Percentiles rank a stretch among this genome's conserved stretches.
Evolutionary conservation across 768 basidiomycete genomes (phyloP).

Genomic region (Polyporus arcularius): DNA sequence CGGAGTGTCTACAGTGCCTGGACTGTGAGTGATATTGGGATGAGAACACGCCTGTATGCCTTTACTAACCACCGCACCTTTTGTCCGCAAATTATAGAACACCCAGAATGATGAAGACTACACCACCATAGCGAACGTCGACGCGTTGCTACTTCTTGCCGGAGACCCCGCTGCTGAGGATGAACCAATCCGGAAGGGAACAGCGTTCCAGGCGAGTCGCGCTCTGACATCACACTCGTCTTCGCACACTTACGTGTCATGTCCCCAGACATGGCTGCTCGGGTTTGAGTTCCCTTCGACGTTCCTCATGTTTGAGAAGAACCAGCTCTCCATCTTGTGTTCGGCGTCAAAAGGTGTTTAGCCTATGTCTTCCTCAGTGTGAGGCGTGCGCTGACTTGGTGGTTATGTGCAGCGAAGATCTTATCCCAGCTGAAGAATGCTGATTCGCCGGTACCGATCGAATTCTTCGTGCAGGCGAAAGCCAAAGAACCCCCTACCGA

Average conservation of each 20-base stretch:
- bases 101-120: slow-evolving; percentile 73
- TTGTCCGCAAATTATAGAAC: slow-evolving; percentile 42
- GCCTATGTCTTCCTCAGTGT: slow-evolving; percentile 1
- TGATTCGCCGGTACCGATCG: slow-evolving; percentile 60
- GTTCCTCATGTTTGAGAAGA: slow-evolving; percentile 78
- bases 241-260: slow-evolving; percentile 11
- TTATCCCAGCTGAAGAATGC: slow-evolving; percentile 73
- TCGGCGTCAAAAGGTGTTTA: slow-evolving; percentile 83
- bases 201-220: slow-evolving; percentile 79
- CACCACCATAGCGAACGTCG: slow-evolving; percentile 63
- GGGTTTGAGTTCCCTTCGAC: slow-evolving; percentile 99
- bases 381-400: slow-evolving; percentile 2
- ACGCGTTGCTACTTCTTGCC: slow-evolving; percentile 70
- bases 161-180: slow-evolving; percentile 86
- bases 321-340: slow-evolving; percentile 77
- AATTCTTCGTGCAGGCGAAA: slow-evolving; percentile 78
- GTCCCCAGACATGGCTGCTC: slow-evolving; percentile 84
- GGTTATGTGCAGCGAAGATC: slow-evolving; percentile 66
- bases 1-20: slow-evolving; percentile 32
- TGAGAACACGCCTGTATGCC: neutral
- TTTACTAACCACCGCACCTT: slow-evolving; percentile 1
- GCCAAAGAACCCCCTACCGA: slow-evolving; percentile 77
- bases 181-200: slow-evolving; percentile 87
- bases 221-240: neutral
- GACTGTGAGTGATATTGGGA: slow-evolving; percentile 29